Conservation (phyloP, 176 grass and related monocot genomes). For the Bonia amplexicaulis region DNA sequence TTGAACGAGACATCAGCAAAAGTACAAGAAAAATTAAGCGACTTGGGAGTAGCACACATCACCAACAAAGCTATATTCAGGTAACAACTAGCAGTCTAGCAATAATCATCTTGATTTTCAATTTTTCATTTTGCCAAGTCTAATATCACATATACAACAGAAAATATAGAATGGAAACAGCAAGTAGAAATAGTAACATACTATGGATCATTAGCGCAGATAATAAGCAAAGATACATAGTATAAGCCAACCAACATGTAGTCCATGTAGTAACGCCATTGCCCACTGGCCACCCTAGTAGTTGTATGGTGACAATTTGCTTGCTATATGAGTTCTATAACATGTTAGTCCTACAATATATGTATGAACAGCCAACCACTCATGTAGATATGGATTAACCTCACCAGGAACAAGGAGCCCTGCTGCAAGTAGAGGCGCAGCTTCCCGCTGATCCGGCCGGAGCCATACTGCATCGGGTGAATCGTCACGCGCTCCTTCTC, state of each 20-base stretch:
- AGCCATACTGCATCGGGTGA: constrained; percentile 73
- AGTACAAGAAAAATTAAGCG: neutral
- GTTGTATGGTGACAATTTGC: neutral
- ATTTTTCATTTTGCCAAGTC: neutral
- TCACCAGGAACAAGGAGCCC: constrained; percentile 81
- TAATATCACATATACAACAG: neutral
- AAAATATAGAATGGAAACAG: neutral
- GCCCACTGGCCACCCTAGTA: neutral
- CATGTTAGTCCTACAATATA: neutral
- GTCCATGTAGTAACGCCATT: neutral
- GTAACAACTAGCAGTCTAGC: neutral
- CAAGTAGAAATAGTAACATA: neutral
- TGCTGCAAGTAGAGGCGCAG: constrained; percentile 70
- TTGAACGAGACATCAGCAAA: constrained; percentile 6
- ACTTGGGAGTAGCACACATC: neutral
- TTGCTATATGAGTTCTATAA: neutral
- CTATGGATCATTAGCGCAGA: neutral
- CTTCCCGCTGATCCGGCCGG: constrained; percentile 71
- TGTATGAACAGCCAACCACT: neutral
- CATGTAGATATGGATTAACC: neutral
- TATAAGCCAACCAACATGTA: neutral
- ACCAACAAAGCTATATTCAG: constrained; percentile 14
- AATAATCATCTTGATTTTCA: neutral
- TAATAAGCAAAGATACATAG: neutral
- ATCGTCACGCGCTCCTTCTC: constrained; percentile 90